Evolutionary conservation across 495 filamentous ascomycete genomes (phyloP).

Genomic region (Talaromyces trachyspermus): DNA sequence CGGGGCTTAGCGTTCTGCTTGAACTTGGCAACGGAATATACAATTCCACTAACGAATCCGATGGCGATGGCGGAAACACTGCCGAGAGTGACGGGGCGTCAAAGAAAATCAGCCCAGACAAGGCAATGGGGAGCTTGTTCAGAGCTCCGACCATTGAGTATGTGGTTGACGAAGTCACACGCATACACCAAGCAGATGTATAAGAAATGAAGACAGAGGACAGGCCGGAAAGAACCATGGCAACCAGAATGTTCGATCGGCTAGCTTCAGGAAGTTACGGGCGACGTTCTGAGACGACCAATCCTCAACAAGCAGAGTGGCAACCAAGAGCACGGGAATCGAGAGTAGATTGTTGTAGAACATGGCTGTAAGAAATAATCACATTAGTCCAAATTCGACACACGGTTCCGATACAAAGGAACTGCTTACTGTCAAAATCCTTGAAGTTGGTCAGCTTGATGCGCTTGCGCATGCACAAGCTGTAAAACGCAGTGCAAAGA

Average conservation of each 20-base stretch:
- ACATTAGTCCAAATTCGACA: no score
- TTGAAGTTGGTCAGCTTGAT: slow-evolving; percentile 99
- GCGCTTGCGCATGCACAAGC: slow-evolving; percentile 92
- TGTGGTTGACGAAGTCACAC: slow-evolving; percentile 90
- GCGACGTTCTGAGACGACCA: slow-evolving; percentile 81
- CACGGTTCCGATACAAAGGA: not conserved
- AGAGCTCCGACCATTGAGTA: slow-evolving; percentile 98
- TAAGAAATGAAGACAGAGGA: slow-evolving; percentile 98
- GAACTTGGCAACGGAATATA: slow-evolving; percentile 88
- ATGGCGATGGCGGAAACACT: slow-evolving; percentile 82
- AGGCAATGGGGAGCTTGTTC: slow-evolving; percentile 93
- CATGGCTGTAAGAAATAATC: slow-evolving; percentile 70
- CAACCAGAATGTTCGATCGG: slow-evolving; percentile 67
- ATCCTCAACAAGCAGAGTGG: slow-evolving; percentile 79
- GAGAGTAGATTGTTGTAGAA: slow-evolving; percentile 99
- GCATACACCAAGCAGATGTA: slow-evolving; percentile 96
- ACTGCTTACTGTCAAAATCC: slow-evolving; percentile 90
- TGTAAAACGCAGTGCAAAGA: slow-evolving; percentile 84
- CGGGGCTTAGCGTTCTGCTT: slow-evolving; percentile 63
- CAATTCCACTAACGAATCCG: slow-evolving; percentile 85
- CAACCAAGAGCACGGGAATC: slow-evolving; percentile 81
- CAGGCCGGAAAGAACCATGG: slow-evolving; percentile 91
- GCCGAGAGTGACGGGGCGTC: slow-evolving; percentile 89
- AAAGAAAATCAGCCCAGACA: slow-evolving; percentile 91
- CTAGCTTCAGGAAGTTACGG: slow-evolving; percentile 78